A percentile compares a stretch with the other conserved stretches of the same genome.
These are phyloP conservation scores for Kalanchoe fedtschenkoi DNA, from an alignment of 164 flowering plant genomes.

Conservation along the genomic window DNA sequence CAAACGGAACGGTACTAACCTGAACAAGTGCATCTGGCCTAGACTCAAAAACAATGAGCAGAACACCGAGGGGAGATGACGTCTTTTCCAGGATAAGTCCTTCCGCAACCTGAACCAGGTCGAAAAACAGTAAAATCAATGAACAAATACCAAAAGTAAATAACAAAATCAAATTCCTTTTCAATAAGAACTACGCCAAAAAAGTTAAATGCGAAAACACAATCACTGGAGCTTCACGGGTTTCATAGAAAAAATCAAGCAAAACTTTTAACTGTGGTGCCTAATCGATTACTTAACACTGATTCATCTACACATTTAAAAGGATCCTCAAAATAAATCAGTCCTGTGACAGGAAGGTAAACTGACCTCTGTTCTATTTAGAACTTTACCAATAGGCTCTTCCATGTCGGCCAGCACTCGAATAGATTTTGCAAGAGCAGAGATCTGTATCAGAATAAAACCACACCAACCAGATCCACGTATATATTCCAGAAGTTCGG, in stretches of 20 bases:
- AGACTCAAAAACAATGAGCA: constrained; percentile 77
- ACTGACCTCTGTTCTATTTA: constrained; percentile 63
- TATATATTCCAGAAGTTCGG: background rate
- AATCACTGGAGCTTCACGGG: background rate
- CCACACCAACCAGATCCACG: background rate
- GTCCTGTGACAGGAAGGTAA: background rate
- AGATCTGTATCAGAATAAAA: constrained; percentile 28
- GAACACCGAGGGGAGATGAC: constrained; percentile 76
- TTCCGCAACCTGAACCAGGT: constrained; percentile 1
- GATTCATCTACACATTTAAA: background rate
- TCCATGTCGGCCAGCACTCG: constrained; percentile 77
- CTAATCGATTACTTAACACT: background rate
- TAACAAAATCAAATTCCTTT: background rate
- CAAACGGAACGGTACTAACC: background rate
- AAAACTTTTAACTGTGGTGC: too few species aligned
- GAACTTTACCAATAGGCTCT: constrained; percentile 65
- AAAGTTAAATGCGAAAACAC: too few species aligned
- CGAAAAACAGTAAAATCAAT: background rate
- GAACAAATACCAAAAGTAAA: background rate
- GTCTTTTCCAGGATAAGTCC: constrained; percentile 56
- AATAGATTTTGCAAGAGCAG: constrained; percentile 60
- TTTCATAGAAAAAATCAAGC: background rate
- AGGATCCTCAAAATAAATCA: background rate
- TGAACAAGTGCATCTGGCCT: constrained; percentile 46
- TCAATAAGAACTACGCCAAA: too few species aligned